Base-by-base conservation (phyloP, 139 green algal genomes). In the Chlorella sp. region DNA sequence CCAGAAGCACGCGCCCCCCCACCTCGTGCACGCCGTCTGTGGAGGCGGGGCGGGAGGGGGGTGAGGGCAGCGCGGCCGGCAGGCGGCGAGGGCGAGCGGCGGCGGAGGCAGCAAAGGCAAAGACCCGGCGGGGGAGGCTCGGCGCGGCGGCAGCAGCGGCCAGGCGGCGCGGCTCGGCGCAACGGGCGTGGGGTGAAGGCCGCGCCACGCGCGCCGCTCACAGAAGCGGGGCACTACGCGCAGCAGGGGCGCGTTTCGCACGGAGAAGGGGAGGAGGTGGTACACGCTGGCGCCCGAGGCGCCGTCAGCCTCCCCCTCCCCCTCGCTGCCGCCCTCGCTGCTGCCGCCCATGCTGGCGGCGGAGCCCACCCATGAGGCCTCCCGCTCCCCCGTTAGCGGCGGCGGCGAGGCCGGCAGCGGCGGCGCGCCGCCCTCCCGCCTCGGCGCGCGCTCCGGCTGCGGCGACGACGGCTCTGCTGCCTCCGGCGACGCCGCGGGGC, bases 181-280 rank as follows among this genome's bases (percentile, higher is more conserved):
- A n/a, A n/a, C n/a, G n/a, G n/a, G n/a, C n/a, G n/a, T n/a, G n/a
- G n/a, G n/a, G n/a, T n/a, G n/a, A n/a, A n/a, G n/a, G n/a, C n/a
- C n/a, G n/a, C n/a, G n/a, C n/a, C n/a, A n/a, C n/a, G n/a, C n/a
- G 25, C 8, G 11, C 8, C 31, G 84, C 87, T 87, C 68, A 93
- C 87, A 91, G 69, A 84, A 93, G 15, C 63, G 62, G 7, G 90
- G 87, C 27, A 94, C 78, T 35, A 84, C 82, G 6, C 15, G 42
- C 6, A 90, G 81, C 36, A 94, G 72, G 5, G 74, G 75, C 29
- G 79, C 77, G 62, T 93, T 82, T 21, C 80, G 82, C 35, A 87
- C 38, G 14, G 71, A 77, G 45, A 89, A 90, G 74, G 87, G 77
- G 53, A 83, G 48, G 9, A 35, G 19, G 19, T 23, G 27, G 36